A percentile compares a stretch with the other conserved stretches of the same genome.
phyloP scores from a whole-genome alignment of 2,329 filamentous ascomycete genomes.

The Sclerotinia trifoliorum region DNA sequence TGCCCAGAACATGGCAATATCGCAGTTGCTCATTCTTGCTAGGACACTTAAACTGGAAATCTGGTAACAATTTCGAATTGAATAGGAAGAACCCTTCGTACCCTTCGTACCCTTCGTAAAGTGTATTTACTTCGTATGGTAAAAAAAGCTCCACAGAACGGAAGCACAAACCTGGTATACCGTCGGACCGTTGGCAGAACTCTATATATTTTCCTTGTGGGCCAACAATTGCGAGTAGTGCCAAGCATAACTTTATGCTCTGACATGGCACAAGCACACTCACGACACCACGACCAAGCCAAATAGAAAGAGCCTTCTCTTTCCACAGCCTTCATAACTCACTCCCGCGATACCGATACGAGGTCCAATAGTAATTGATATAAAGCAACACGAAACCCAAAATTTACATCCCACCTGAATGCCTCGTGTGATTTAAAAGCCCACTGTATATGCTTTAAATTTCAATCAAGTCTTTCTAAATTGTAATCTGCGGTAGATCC shows the following conservation, averaged over 20 bases:
- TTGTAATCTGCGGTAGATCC: slow-evolving; percentile 2
- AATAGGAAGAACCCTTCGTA: not conserved
- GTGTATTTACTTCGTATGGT: not conserved
- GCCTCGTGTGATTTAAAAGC: not conserved
- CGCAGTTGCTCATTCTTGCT: not conserved
- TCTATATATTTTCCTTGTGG: slow-evolving; percentile 3
- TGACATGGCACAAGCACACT: not conserved
- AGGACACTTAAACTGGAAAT: not conserved
- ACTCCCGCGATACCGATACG: not conserved
- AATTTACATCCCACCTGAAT: not conserved
- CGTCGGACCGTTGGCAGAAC: not conserved
- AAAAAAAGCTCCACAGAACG: slow-evolving; percentile 4
- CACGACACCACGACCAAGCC: not conserved
- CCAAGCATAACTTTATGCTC: slow-evolving; percentile 11
- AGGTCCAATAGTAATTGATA: not conserved
- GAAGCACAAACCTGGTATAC: not conserved
- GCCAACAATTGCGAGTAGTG: not conserved
- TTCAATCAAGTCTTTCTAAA: not conserved
- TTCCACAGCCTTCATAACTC: not conserved
- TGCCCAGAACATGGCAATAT: not conserved
- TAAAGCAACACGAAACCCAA: slow-evolving; percentile 2
- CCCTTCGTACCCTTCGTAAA: not conserved
- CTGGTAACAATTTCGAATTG: not conserved
- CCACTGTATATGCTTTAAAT: slow-evolving; percentile 1
- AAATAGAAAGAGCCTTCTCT: not conserved